A percentile compares a stretch with the other conserved stretches of the same genome.
These are phyloP conservation scores for Quercus lobata DNA, from an alignment of 331 rosid species.

Conservation along the genomic window DNA sequence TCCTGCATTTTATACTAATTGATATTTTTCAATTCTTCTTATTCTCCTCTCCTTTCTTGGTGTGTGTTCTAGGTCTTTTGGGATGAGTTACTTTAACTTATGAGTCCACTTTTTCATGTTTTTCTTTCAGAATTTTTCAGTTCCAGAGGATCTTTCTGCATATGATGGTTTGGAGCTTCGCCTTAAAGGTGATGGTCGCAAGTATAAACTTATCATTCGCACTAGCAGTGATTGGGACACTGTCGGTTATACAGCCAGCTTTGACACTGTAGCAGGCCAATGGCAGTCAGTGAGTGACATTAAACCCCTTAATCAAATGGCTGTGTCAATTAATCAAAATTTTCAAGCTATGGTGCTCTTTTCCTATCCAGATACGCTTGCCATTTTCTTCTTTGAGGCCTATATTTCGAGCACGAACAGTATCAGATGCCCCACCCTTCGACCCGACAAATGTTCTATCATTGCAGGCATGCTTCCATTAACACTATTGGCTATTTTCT, in stretches of 20 bases:
- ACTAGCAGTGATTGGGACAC: slow-evolving; percentile 89
- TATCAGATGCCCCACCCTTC: slow-evolving; percentile 78
- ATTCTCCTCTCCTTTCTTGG: not conserved
- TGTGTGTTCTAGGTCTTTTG: not conserved
- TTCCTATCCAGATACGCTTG: slow-evolving; percentile 45
- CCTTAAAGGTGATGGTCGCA: slow-evolving; percentile 87
- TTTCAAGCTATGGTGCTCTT: slow-evolving; percentile 14
- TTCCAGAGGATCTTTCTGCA: slow-evolving; percentile 80
- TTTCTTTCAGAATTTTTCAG: slow-evolving; percentile 72
- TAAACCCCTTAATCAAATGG: not conserved
- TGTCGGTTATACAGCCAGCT: slow-evolving; percentile 69
- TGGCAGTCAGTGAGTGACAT: slow-evolving; percentile 80
- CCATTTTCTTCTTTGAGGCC: slow-evolving; percentile 88
- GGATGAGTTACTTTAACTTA: not conserved
- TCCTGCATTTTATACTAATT: not conserved
- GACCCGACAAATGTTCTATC: slow-evolving; percentile 63
- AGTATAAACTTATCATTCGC: slow-evolving; percentile 76
- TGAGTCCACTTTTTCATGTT: slow-evolving; percentile 3
- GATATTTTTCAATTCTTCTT: not conserved
- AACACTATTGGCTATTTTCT: slow-evolving; percentile 15
- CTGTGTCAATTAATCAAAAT: not conserved
- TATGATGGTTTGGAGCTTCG: slow-evolving; percentile 91
- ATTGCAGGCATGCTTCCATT: slow-evolving; percentile 65
- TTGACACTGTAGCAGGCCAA: slow-evolving; percentile 68
- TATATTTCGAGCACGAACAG: slow-evolving; percentile 75